Evolutionary conservation across 148 eudicot genomes (phyloP).

Genomic region (Mesembryanthemum crystallinum): DNA sequence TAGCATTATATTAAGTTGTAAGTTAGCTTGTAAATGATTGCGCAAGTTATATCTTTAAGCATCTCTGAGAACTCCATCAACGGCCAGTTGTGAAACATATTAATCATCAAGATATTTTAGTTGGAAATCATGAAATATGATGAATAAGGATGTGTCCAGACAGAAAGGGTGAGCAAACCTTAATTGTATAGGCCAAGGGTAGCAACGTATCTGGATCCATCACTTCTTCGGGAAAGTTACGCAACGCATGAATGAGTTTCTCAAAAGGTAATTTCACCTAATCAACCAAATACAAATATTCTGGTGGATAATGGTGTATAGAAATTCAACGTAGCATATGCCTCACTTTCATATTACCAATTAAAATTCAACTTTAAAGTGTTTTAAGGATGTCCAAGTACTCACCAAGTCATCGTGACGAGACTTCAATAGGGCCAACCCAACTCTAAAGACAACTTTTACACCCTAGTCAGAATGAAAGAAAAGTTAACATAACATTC

Average conservation of each 20-base stretch:
- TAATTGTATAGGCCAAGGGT: constrained; percentile 83
- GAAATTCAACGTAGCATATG: neutral
- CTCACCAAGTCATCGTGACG: constrained; percentile 92
- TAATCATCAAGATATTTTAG: no score
- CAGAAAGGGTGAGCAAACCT: constrained; percentile 46
- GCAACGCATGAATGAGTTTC: constrained; percentile 81
- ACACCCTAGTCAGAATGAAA: constrained; percentile 56
- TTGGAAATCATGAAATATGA: no score
- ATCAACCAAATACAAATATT: constrained; percentile 16
- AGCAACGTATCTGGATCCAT: constrained; percentile 82
- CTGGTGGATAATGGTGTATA: neutral
- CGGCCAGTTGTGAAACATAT: constrained; percentile 11
- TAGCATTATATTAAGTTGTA: neutral
- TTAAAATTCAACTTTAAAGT: neutral
- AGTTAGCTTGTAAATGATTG: no score
- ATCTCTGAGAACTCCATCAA: neutral
- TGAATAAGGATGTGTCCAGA: neutral
- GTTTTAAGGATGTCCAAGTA: constrained; percentile 8
- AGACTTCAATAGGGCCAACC: constrained; percentile 81
- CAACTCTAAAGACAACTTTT: constrained; percentile 84
- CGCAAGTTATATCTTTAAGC: neutral
- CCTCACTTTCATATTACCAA: neutral
- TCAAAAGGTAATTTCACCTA: constrained; percentile 92
- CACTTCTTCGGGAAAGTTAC: constrained; percentile 90
- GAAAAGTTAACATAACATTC: neutral